These are phyloP conservation scores for Anisodus acutangulus DNA, from an alignment of 257 asterid species.

Conservation along the genomic window DNA sequence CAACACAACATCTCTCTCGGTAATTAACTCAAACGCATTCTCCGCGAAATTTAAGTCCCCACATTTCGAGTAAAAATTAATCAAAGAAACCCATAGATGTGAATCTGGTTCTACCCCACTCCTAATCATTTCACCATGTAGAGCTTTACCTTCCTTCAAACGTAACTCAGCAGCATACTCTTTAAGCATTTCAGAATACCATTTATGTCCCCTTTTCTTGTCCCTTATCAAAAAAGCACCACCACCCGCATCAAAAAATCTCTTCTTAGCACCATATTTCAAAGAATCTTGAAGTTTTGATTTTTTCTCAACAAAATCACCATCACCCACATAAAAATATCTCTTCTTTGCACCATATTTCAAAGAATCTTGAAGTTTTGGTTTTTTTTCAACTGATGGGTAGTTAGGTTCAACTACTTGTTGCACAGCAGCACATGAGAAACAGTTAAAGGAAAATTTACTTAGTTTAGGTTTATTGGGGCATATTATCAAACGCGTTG, in stretches of 20 bases:
- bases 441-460: constrained; percentile 31
- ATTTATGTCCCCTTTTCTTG: constrained; percentile 42
- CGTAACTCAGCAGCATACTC: constrained; percentile 50
- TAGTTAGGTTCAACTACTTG: constrained; percentile 23
- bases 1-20: constrained; percentile 62
- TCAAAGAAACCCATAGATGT: constrained; percentile 74
- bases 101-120: constrained; percentile 57
- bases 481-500: constrained; percentile 45
- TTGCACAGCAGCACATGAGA: constrained; percentile 41
- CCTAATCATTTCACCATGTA: constrained; percentile 65
- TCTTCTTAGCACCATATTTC: constrained; percentile 37
- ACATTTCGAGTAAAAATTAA: constrained; percentile 74
- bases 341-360: constrained; percentile 36
- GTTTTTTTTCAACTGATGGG: constrained; percentile 13
- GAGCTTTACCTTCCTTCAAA: constrained; percentile 59
- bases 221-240: constrained; percentile 33
- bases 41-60: constrained; percentile 50
- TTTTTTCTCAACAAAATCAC: constrained; percentile 26
- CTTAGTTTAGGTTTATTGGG: constrained; percentile 29
- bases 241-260: constrained; percentile 5
- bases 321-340: constrained; percentile 14
- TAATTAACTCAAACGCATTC: constrained; percentile 60
- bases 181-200: constrained; percentile 64
- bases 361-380: constrained; percentile 28
- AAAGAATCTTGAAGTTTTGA: constrained; percentile 29